Conservation (phyloP, 176 grass and related monocot species). For the Oryza punctata region DNA sequence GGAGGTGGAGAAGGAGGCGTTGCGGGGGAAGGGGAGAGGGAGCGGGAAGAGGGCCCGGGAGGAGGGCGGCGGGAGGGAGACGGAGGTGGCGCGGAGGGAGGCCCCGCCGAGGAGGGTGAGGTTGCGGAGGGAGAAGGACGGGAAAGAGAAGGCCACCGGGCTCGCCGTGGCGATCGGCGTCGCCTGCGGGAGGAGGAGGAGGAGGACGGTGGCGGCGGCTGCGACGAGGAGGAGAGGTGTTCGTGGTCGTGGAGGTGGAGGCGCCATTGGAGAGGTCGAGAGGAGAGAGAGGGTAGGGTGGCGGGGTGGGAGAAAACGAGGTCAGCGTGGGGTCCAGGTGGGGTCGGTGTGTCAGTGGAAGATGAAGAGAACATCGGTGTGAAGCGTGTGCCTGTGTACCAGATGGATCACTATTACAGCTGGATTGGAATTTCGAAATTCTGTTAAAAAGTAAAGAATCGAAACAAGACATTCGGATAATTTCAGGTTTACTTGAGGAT, state of each 20-base stretch:
- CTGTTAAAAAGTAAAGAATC: too few relatives aligned
- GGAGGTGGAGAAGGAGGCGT: conserved; percentile 47
- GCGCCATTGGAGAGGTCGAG: too few relatives aligned
- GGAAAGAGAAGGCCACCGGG: conserved; percentile 35
- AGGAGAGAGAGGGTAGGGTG: too few relatives aligned
- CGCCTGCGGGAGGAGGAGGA: conserved; percentile 9
- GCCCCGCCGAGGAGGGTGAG: conserved; percentile 40
- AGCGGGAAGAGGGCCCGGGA: conserved; percentile 40
- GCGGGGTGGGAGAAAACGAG: not conserved
- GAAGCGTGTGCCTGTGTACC: too few relatives aligned
- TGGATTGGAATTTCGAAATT: too few relatives aligned
- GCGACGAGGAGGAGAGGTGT: not conserved
- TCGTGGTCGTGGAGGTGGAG: conserved; percentile 6
- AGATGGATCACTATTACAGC: too few relatives aligned
- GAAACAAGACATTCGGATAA: too few relatives aligned
- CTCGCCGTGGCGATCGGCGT: not conserved
- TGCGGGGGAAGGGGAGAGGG: conserved; percentile 20
- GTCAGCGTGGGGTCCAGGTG: not conserved
- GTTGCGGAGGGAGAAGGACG: conserved; percentile 39
- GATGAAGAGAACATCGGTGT: too few relatives aligned
- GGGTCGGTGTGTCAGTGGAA: not conserved
- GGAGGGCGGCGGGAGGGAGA: conserved; percentile 34
- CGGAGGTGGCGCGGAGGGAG: conserved; percentile 29
- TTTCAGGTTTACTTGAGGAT: too few relatives aligned
- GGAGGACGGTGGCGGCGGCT: not conserved